phyloP scores from a whole-genome alignment of 805 yeast genomes.

The Cyberlindnera saturnus region DNA sequence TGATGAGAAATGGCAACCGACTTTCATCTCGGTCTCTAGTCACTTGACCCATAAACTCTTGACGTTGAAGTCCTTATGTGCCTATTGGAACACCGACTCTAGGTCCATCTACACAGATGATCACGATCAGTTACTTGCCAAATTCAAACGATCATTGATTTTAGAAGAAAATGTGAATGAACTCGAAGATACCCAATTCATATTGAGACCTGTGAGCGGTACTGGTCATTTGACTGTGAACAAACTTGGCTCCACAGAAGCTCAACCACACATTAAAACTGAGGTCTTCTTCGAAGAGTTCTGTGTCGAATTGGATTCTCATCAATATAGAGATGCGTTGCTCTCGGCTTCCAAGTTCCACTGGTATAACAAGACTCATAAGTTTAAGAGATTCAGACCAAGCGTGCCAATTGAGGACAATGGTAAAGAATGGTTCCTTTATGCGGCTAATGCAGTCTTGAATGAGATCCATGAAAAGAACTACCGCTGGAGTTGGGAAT shows the following conservation, averaged over 20 bases:
- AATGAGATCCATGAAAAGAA: conserved; percentile 78
- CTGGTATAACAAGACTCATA: conserved; percentile 69
- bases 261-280: conserved; percentile 62
- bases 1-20: conserved; percentile 77
- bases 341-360: conserved; percentile 79
- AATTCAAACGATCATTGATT: conserved; percentile 41
- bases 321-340: conserved; percentile 76
- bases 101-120: conserved; percentile 41
- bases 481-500: conserved; percentile 85
- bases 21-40: conserved; percentile 69
- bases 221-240: conserved; percentile 75
- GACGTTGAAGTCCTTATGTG: conserved; percentile 64
- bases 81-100: conserved; percentile 79
- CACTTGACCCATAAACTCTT: conserved; percentile 68
- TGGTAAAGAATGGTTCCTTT: conserved; percentile 77
- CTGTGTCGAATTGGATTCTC: conserved; percentile 77
- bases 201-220: conserved; percentile 86
- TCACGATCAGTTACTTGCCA: conserved; percentile 40
- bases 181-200: conserved; percentile 38
- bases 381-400: conserved; percentile 71
- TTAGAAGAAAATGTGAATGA: conserved; percentile 26
- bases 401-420: conserved; percentile 40
- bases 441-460: conserved; percentile 70
- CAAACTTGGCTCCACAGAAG: conserved; percentile 68
- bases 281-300: conserved; percentile 83